These are phyloP conservation scores for Penicillium vulpinum DNA, from an alignment of 2,329 filamentous ascomycete genomes.

Conservation along the genomic window DNA sequence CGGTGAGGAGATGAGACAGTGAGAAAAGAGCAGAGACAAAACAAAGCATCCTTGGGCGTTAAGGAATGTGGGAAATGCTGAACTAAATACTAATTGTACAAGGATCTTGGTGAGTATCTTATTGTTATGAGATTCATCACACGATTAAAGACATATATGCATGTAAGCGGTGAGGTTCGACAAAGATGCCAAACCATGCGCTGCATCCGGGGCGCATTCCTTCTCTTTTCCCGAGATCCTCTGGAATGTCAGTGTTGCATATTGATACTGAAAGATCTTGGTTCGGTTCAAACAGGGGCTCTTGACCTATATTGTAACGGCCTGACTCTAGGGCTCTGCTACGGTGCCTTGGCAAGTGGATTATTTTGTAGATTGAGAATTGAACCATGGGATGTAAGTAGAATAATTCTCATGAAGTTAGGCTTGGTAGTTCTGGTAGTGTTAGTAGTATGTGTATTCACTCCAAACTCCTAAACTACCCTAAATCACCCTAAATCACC, in stretches of 20 bases:
- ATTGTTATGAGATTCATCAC: background rate
- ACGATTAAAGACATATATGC: background rate
- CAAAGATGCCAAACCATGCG: slow-evolving; percentile 4
- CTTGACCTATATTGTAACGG: too few species aligned
- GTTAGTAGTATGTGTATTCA: too few species aligned
- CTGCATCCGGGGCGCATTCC: slow-evolving; percentile 10
- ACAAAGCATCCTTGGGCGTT: background rate
- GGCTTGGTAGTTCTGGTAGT: background rate
- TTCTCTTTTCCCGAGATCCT: slow-evolving; percentile 4
- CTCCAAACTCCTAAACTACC: too few species aligned
- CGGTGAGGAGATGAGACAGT: slow-evolving; percentile 13
- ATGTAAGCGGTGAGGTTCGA: slow-evolving; percentile 7
- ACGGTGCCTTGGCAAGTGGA: background rate
- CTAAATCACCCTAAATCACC: too few species aligned
- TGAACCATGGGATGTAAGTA: background rate
- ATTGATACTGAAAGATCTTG: too few species aligned
- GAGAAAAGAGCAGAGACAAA: background rate
- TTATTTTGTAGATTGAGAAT: too few species aligned
- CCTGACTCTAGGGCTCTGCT: background rate
- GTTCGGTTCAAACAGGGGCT: too few species aligned
- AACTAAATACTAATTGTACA: slow-evolving; percentile 3
- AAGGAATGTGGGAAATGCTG: slow-evolving; percentile 4
- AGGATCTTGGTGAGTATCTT: background rate
- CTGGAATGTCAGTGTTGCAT: slow-evolving; percentile 8
- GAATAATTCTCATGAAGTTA: background rate